A percentile compares a stretch with the other conserved stretches of the same genome.
Conservation (phyloP, 2,329 filamentous ascomycete genomes). For the Xylariaceae sp. region DNA sequence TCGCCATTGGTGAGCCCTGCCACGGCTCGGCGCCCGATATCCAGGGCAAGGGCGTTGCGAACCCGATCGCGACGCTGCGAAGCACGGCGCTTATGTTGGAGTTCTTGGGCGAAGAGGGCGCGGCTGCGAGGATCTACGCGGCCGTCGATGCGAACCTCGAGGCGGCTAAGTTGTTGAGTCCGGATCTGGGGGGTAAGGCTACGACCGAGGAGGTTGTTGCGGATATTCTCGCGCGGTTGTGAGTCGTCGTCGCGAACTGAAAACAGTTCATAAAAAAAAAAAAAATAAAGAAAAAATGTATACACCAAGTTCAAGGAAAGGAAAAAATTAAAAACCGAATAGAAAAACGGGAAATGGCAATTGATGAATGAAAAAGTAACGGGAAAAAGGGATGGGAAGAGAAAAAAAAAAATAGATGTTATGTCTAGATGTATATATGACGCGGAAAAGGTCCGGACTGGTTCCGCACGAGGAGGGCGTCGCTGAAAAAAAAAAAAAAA, state of each 20-base stretch:
- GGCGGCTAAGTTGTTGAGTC: slow-evolving; percentile 75
- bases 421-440: no score
- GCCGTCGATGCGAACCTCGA: slow-evolving; percentile 88
- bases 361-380: no score
- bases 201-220: slow-evolving; percentile 80
- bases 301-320: no score
- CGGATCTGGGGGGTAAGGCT: slow-evolving; percentile 84
- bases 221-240: slow-evolving; percentile 80
- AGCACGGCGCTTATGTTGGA: slow-evolving; percentile 93
- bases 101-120: slow-evolving; percentile 81
- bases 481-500: no score
- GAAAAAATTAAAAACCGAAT: no score
- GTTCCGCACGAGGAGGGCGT: no score
- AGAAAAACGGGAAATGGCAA: no score
- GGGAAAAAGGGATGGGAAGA: no score
- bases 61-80: slow-evolving; percentile 90
- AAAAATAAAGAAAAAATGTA: background rate
- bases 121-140: slow-evolving; percentile 82
- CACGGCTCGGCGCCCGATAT: slow-evolving; percentile 96
- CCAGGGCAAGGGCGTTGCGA: slow-evolving; percentile 84
- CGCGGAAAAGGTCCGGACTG: no score
- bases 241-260: slow-evolving; percentile 26
- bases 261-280: background rate
- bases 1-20: slow-evolving; percentile 96
- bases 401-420: no score